Evolutionary conservation across 768 basidiomycete genomes (phyloP).

Genomic region (Stropharia rugosoannulata): DNA sequence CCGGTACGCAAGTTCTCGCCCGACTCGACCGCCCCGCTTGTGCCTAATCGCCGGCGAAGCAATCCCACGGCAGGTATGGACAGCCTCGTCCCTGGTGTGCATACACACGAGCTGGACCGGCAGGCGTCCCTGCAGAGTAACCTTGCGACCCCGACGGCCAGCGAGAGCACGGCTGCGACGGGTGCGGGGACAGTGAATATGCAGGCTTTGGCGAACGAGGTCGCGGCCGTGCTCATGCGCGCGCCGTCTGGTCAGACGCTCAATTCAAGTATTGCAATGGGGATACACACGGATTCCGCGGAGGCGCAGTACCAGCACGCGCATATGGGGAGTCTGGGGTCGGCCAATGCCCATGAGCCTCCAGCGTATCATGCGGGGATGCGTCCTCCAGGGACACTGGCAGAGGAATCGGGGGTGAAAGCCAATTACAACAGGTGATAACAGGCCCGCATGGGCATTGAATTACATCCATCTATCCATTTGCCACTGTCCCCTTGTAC

Average conservation of each 20-base stretch:
- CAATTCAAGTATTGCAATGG: not conserved
- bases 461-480: too few species aligned
- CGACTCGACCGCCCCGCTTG: not conserved
- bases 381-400: not conserved
- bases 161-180: not conserved
- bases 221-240: slow-evolving; percentile 12
- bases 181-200: slow-evolving; percentile 3
- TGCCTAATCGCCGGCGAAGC: slow-evolving; percentile 1
- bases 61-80: not conserved
- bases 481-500: too few species aligned
- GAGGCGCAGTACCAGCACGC: not conserved
- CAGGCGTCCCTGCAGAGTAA: not conserved
- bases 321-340: not conserved
- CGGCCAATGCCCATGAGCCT: not conserved
- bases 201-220: slow-evolving; percentile 14
- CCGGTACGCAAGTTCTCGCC: not conserved
- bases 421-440: too few species aligned
- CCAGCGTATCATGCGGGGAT: not conserved
- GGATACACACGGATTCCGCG: not conserved
- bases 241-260: not conserved
- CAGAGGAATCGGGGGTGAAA: too few species aligned
- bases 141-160: not conserved
- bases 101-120: not conserved
- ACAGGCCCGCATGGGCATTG: too few species aligned
- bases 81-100: not conserved